phyloP scores from a whole-genome alignment of 1,284 basidiomycete genomes.

The Tilletia walkeri region DNA sequence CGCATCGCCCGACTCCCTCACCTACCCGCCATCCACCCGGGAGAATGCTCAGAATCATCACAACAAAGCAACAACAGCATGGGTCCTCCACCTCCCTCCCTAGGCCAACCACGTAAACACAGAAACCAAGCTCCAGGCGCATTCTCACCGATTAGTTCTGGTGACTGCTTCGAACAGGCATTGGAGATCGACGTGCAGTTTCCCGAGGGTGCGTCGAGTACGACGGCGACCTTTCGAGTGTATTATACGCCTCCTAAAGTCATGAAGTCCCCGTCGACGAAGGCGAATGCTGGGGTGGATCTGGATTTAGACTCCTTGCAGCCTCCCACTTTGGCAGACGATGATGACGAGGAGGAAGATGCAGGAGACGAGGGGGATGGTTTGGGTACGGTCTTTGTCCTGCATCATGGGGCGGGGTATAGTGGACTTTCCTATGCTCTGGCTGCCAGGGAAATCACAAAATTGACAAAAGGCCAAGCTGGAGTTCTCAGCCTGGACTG shows the following conservation, averaged over 20 bases:
- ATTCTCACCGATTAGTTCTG: neutral
- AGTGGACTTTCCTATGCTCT: conserved; percentile 84
- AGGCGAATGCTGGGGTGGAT: conserved; percentile 18
- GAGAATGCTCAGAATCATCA: no score
- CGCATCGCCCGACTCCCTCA: conserved; percentile 23
- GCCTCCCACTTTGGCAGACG: conserved; percentile 19
- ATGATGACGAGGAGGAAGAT: conserved; percentile 55
- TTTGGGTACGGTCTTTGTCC: conserved; percentile 72
- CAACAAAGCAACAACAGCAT: neutral
- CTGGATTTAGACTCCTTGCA: conserved; percentile 23
- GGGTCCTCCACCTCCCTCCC: neutral
- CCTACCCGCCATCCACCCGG: conserved; percentile 22
- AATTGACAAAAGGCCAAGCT: conserved; percentile 68
- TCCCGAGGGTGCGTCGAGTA: neutral
- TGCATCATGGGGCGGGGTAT: conserved; percentile 93
- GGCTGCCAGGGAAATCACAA: conserved; percentile 73
- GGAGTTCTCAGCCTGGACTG: conserved; percentile 83
- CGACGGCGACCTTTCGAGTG: conserved; percentile 55
- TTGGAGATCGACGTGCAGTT: conserved; percentile 45
- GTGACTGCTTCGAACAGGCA: conserved; percentile 27
- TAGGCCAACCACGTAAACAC: neutral
- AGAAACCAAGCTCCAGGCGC: neutral
- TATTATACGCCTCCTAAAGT: conserved; percentile 46
- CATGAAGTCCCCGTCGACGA: conserved; percentile 18
- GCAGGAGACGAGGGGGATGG: conserved; percentile 55